Conservation (phyloP, 345 rosid species). For the Combretum micranthum region DNA sequence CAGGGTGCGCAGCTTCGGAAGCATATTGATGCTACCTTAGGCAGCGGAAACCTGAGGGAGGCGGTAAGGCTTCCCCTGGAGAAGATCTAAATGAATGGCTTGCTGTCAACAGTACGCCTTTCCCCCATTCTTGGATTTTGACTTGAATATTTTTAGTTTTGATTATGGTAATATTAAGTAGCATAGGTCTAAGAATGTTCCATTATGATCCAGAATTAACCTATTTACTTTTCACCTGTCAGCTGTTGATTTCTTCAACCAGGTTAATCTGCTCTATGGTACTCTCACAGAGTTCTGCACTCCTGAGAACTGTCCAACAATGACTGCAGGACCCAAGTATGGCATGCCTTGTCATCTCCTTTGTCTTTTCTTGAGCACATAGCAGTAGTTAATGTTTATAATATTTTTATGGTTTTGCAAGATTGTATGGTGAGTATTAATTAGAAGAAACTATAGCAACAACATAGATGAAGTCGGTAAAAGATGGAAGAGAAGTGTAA, state of each 20-base stretch:
- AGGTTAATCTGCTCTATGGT: constrained; percentile 97
- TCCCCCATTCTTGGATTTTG: constrained; percentile 13
- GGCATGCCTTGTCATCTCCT: constrained; percentile 8
- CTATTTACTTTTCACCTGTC: constrained; percentile 28
- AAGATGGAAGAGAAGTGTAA: too few species aligned
- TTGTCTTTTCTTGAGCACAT: too few species aligned
- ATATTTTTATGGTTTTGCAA: background rate
- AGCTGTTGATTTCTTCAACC: constrained; percentile 99
- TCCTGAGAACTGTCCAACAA: constrained; percentile 90
- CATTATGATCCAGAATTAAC: constrained; percentile 3
- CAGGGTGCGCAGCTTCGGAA: constrained; percentile 97
- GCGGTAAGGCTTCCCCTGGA: constrained; percentile 99
- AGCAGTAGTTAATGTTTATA: background rate
- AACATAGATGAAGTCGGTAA: too few species aligned
- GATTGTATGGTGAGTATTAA: too few species aligned
- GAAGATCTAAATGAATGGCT: constrained; percentile 99
- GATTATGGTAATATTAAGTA: too few species aligned
- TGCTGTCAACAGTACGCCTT: constrained; percentile 78
- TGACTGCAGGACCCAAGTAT: constrained; percentile 99
- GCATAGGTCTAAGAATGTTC: background rate
- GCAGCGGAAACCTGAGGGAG: constrained; percentile 98
- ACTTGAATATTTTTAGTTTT: too few species aligned
- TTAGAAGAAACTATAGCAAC: too few species aligned
- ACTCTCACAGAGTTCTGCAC: constrained; percentile 99
- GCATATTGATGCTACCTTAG: constrained; percentile 96